Evolutionary conservation across 169 alveolate genomes (phyloP).

Genomic region (Plasmodium reichenowi): DNA sequence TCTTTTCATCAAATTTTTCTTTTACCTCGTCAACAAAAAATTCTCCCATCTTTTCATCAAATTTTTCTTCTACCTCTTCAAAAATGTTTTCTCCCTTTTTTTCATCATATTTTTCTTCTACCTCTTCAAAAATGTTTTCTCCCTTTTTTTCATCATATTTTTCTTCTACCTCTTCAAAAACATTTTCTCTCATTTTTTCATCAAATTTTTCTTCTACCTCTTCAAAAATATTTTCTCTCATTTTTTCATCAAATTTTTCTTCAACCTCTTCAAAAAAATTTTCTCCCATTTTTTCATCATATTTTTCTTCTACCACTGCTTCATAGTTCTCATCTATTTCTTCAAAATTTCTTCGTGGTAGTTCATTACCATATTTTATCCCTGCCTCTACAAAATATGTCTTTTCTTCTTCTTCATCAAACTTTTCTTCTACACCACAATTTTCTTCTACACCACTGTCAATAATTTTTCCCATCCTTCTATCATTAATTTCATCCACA

Average conservation of each 20-base stretch:
- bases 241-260: background rate
- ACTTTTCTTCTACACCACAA: no score
- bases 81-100: background rate
- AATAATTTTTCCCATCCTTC: no score
- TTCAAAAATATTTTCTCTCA: background rate
- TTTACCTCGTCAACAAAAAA: background rate
- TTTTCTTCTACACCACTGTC: no score
- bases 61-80: background rate
- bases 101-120: background rate
- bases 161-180: background rate
- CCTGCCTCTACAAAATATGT: background rate
- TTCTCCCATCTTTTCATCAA: background rate
- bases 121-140: background rate
- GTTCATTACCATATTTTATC: background rate
- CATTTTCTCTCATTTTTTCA: no score
- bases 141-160: no score
- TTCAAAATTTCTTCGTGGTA: background rate
- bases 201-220: background rate
- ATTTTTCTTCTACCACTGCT: background rate
- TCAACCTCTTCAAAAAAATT: background rate
- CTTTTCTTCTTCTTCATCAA: background rate
- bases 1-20: background rate
- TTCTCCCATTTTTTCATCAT: background rate
- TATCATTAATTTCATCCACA: no score
- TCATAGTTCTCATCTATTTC: background rate